Percentiles rank a stretch among this genome's conserved stretches.
Conservation (phyloP, 257 asterid genomes). For the Nicotiana paniculata region DNA sequence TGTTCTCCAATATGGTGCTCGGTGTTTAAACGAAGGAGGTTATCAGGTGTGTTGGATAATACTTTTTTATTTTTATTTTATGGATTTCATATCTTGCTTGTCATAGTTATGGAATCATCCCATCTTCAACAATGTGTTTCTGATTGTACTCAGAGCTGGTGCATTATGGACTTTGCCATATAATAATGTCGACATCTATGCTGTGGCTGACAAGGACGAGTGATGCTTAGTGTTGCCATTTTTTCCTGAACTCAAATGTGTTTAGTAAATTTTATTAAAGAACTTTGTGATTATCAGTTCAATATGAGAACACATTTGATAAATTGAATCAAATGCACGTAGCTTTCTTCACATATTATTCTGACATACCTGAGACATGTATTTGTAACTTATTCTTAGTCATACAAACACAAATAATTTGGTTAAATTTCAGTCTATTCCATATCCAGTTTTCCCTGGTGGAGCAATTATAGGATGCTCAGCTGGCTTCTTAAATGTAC, state of each 20-base stretch:
- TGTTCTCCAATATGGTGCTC: conserved; percentile 92
- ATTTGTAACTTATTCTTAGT: conserved; percentile 8
- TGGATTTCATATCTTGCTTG: background rate
- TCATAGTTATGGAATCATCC: background rate
- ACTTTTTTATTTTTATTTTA: background rate
- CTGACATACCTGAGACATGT: background rate
- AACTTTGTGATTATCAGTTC: background rate
- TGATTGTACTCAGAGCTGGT: background rate
- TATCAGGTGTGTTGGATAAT: conserved; percentile 53
- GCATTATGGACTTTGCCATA: background rate
- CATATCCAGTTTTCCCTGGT: conserved; percentile 99
- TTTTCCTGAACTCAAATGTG: background rate
- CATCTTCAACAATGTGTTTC: background rate
- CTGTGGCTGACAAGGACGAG: background rate
- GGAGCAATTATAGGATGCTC: conserved; percentile 99
- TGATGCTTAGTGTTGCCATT: background rate
- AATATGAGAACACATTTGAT: background rate
- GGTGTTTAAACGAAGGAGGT: conserved; percentile 94
- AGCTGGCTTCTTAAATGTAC: conserved; percentile 96
- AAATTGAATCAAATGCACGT: background rate
- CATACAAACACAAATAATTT: conserved; percentile 34
- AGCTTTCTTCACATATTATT: background rate
- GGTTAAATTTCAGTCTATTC: conserved; percentile 91
- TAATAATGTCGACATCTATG: background rate
- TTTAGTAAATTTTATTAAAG: background rate